Conservation (phyloP, 305 asterid species). For the Fraxinus platypoda region DNA sequence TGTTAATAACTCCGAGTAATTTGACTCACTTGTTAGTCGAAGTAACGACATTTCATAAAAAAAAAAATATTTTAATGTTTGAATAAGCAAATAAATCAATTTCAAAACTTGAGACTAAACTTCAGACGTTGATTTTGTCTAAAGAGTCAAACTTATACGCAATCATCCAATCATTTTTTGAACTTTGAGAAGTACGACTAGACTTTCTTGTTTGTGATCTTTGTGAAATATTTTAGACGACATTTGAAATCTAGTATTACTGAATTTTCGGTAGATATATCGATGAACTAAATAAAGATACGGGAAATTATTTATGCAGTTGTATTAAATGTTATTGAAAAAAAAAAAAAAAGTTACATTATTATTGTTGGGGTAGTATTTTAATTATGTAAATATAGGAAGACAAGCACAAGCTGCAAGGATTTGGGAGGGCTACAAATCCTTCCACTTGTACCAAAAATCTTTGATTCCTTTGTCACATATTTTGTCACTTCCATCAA, state of each 20-base stretch:
- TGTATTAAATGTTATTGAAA: too few species aligned
- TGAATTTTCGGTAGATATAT: too few species aligned
- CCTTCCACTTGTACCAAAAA: not conserved
- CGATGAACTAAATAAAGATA: not conserved
- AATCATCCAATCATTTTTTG: too few species aligned
- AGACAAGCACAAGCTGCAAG: not conserved
- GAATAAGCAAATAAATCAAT: not conserved
- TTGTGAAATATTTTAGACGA: not conserved
- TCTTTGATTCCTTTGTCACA: slow-evolving; percentile 12
- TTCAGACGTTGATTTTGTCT: not conserved
- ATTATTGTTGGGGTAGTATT: too few species aligned
- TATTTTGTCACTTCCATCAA: not conserved
- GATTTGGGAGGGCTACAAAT: not conserved
- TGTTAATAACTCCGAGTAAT: not conserved
- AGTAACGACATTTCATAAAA: not conserved
- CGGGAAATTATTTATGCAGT: too few species aligned
- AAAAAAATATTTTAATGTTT: not conserved
- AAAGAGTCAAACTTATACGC: not conserved
- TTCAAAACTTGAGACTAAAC: not conserved
- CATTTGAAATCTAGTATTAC: not conserved
- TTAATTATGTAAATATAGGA: not conserved
- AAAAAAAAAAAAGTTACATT: not conserved
- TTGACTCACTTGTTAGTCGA: not conserved
- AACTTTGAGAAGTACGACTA: too few species aligned
- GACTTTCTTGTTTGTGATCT: not conserved